Percentiles rank a stretch among this genome's conserved stretches.
These are phyloP conservation scores for Saccharomyces hybrid DNA, from an alignment of 1,139 yeast species.

Conservation along the genomic window DNA sequence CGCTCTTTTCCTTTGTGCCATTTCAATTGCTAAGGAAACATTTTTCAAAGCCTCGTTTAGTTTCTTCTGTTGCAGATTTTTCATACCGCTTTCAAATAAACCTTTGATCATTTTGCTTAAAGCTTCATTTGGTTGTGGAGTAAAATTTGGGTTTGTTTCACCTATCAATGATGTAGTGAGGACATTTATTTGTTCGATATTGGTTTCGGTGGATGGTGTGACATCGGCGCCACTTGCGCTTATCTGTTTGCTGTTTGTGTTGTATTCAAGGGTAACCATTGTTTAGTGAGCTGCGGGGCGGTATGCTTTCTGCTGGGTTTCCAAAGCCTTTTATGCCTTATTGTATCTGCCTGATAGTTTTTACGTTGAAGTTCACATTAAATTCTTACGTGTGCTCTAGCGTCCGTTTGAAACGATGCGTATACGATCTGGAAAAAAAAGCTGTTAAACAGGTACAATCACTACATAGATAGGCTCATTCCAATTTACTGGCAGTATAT, in stretches of 20 bases:
- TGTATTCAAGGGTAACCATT: constrained; percentile 14
- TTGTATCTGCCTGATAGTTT: background rate
- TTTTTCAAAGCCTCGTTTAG: constrained; percentile 66
- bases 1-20: constrained; percentile 65
- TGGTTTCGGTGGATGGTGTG: constrained; percentile 39
- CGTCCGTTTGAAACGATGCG: background rate
- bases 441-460: background rate
- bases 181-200: constrained; percentile 56
- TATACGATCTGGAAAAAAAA: background rate
- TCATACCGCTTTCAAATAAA: constrained; percentile 65
- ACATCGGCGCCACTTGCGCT: constrained; percentile 17
- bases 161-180: constrained; percentile 53
- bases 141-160: constrained; percentile 44
- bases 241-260: constrained; percentile 22
- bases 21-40: constrained; percentile 69
- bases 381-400: background rate
- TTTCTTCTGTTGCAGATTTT: constrained; percentile 53
- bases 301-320: background rate
- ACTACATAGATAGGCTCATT: background rate
- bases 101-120: constrained; percentile 62
- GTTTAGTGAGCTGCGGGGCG: background rate
- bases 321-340: background rate
- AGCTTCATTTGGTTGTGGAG: constrained; percentile 54
- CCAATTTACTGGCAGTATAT: background rate
- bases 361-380: background rate